These are phyloP conservation scores for Globisporangium barbulae DNA, from an alignment of 352 stramenopile genomes.

Conservation along the genomic window DNA sequence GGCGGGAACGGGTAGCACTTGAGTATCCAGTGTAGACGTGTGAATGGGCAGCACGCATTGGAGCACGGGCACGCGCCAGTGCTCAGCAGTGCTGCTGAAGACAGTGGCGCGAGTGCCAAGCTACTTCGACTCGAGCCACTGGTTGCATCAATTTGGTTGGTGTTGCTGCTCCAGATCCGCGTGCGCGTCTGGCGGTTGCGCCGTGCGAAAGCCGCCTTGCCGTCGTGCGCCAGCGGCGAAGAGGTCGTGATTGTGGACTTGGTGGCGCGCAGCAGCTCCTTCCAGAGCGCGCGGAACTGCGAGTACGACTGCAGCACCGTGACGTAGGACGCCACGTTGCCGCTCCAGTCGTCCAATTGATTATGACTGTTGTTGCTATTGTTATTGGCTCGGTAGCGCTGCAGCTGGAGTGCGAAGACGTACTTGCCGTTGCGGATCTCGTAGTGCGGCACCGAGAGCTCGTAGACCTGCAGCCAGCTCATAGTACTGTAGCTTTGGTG, in stretches of 20 bases:
- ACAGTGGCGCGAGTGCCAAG: neutral
- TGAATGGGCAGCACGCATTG: slow-evolving; percentile 50
- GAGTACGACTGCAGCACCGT: slow-evolving; percentile 50
- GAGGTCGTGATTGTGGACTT: slow-evolving; percentile 19
- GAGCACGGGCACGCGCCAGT: slow-evolving; percentile 34
- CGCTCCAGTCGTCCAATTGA: slow-evolving; percentile 16
- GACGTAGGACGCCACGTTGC: slow-evolving; percentile 18
- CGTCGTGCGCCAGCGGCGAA: slow-evolving; percentile 13
- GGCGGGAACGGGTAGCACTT: slow-evolving; percentile 55
- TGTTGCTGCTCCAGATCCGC: slow-evolving; percentile 8
- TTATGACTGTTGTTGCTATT: slow-evolving; percentile 25
- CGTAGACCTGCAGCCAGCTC: slow-evolving; percentile 58
- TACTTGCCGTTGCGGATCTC: slow-evolving; percentile 40
- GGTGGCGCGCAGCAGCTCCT: slow-evolving; percentile 40
- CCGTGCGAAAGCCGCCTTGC: slow-evolving; percentile 12
- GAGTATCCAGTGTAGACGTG: slow-evolving; percentile 38
- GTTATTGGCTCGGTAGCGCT: slow-evolving; percentile 24
- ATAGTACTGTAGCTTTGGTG: slow-evolving; percentile 16
- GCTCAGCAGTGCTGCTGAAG: slow-evolving; percentile 11
- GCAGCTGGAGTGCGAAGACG: slow-evolving; percentile 45
- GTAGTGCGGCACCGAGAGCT: slow-evolving; percentile 41
- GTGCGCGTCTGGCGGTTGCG: slow-evolving; percentile 15
- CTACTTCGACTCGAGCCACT: neutral
- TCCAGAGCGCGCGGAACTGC: slow-evolving; percentile 59
- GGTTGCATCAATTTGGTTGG: neutral